A percentile compares a stretch with the other conserved stretches of the same genome.
phyloP scores from a whole-genome alignment of 148 eudicot genomes.

The Diospyros kaki region DNA sequence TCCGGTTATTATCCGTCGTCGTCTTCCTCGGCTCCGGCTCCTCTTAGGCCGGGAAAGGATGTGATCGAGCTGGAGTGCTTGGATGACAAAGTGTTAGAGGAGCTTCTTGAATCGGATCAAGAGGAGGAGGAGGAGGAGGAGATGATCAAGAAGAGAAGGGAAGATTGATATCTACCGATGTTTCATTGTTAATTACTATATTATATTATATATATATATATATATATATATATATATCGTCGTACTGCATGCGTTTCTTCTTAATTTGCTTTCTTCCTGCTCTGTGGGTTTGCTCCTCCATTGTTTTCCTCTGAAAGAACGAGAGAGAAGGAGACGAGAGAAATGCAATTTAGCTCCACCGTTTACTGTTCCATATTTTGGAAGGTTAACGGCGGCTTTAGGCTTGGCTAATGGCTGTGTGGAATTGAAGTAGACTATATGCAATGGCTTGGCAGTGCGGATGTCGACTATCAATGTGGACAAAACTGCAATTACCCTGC shows the following conservation, averaged over 20 bases:
- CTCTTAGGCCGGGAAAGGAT: conserved; percentile 17
- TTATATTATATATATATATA: too few species aligned
- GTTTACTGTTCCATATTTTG: not conserved
- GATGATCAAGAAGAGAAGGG: too few species aligned
- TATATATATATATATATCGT: too few species aligned
- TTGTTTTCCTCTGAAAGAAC: not conserved
- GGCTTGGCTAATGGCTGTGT: too few species aligned
- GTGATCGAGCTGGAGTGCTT: conserved; percentile 57
- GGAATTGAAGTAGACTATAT: too few species aligned
- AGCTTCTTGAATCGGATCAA: conserved; percentile 47
- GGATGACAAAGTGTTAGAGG: conserved; percentile 57
- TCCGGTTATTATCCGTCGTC: conserved; percentile 7
- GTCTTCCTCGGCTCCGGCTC: conserved; percentile 3
- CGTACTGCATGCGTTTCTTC: too few species aligned
- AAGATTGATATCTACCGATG: too few species aligned
- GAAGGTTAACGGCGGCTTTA: not conserved
- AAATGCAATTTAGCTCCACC: not conserved
- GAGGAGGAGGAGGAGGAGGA: conserved; percentile 16
- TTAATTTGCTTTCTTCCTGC: not conserved
- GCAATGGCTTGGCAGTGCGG: too few species aligned
- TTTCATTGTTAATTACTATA: too few species aligned
- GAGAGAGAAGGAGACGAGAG: not conserved
- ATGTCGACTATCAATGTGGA: too few species aligned
- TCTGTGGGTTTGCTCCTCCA: not conserved
- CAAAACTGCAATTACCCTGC: too few species aligned